These are phyloP conservation scores for Blastomyces parvus DNA, from an alignment of 2,329 filamentous ascomycete genomes.

Conservation along the genomic window DNA sequence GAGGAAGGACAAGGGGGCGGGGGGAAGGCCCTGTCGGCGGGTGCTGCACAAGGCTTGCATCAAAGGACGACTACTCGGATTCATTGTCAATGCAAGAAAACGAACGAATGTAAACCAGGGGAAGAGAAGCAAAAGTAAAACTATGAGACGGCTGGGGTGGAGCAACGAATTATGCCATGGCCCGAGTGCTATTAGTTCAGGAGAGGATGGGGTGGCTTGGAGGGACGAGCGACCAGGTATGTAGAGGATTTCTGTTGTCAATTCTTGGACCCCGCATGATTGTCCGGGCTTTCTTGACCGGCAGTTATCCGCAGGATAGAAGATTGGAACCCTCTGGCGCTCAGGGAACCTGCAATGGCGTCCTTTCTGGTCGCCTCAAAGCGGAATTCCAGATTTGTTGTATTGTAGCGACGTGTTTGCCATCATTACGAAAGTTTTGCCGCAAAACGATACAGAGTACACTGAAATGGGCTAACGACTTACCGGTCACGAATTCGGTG, in stretches of 20 bases:
- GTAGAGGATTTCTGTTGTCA: not conserved
- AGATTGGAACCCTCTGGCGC: not conserved
- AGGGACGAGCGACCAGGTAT: not conserved
- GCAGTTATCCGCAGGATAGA: not conserved
- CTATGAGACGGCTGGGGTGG: not conserved
- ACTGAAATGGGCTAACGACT: too few species aligned
- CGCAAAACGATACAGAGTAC: too few species aligned
- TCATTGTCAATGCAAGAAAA: not conserved
- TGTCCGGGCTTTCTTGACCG: not conserved
- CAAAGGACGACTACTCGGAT: not conserved
- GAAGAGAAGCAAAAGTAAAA: not conserved
- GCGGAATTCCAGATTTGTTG: too few species aligned
- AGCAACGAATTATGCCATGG: not conserved
- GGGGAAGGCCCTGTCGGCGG: too few species aligned
- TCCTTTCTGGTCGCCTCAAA: not conserved
- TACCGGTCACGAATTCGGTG: too few species aligned
- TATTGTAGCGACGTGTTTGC: not conserved
- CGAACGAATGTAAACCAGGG: not conserved
- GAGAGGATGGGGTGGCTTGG: not conserved
- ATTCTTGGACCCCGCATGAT: not conserved
- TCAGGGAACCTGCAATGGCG: not conserved
- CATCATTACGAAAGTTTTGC: not conserved
- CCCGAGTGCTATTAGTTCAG: not conserved
- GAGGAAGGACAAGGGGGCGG: too few species aligned
- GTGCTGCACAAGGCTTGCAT: not conserved